Evolutionary conservation across 2,329 filamentous ascomycete genomes (phyloP).

Genomic region (Colletotrichum sp.): DNA sequence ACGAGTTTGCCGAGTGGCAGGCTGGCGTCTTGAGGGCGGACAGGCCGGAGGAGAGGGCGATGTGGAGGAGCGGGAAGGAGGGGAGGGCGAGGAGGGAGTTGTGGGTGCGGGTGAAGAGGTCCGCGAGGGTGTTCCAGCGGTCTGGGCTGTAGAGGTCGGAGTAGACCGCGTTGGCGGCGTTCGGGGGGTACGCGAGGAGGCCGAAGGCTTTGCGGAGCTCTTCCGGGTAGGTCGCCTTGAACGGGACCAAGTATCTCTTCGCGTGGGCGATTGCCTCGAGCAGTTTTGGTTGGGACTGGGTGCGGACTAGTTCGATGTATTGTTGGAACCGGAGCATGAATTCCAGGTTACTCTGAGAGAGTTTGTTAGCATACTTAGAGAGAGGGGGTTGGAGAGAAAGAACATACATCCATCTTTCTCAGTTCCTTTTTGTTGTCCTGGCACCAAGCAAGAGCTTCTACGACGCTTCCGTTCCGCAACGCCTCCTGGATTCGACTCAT

Average conservation of each 20-base stretch:
- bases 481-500: slow-evolving; percentile 80
- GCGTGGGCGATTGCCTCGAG: slow-evolving; percentile 83
- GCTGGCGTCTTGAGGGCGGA: slow-evolving; percentile 95
- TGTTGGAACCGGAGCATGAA: slow-evolving; percentile 94
- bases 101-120: slow-evolving; percentile 84
- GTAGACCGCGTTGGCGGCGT: slow-evolving; percentile 49
- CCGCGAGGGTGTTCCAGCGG: slow-evolving; percentile 79
- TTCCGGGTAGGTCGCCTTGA: slow-evolving; percentile 68
- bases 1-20: slow-evolving; percentile 75
- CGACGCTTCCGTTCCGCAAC: slow-evolving; percentile 71
- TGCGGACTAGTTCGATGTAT: slow-evolving; percentile 88
- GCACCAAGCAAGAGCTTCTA: slow-evolving; percentile 88
- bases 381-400: background rate
- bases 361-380: background rate
- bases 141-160: slow-evolving; percentile 70
- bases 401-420: slow-evolving; percentile 79
- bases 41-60: slow-evolving; percentile 87
- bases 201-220: slow-evolving; percentile 78
- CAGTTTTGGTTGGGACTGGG: slow-evolving; percentile 65
- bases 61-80: slow-evolving; percentile 82
- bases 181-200: slow-evolving; percentile 75
- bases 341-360: slow-evolving; percentile 75
- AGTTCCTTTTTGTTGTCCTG: slow-evolving; percentile 91
- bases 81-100: slow-evolving; percentile 86
- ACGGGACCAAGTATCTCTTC: slow-evolving; percentile 78